Evolutionary conservation across 768 basidiomycete species (phyloP), one percentile per base, ranked within the genome.

Genomic region (Dendrothele bispora): DNA sequence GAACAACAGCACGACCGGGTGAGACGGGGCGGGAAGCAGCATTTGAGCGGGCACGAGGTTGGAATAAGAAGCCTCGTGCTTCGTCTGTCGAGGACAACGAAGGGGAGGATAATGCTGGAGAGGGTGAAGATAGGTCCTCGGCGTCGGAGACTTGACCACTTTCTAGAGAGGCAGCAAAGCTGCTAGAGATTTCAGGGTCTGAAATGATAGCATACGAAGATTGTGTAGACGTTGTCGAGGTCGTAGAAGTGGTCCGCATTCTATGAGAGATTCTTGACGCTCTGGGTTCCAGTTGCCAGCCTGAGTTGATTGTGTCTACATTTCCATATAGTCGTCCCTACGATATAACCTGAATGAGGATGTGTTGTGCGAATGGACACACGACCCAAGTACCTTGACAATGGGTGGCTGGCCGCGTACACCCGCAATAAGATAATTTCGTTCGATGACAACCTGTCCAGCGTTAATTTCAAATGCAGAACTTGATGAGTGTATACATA

Each of bases 151-250:
- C 75, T 22, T 82, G 83, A 12, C 73, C 83, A 54, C 85, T 86
- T 59, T 88, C 89, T 3, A 91, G 74, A 24, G 88, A 91, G 5
- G 86, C 88, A 1, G 87, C 86, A 54, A 91, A 90, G 61, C 85
- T 88, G 66, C 87, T 90, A 4, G 88, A 88, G 43, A 91, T 85
- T 54, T 91, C 89, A 2, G 82, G 82, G 55, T 91, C 89, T n/a
- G 89, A 90, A 7, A 91, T 74, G 47, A 89, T 75, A 4, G 89
- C 88, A 56, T 83, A 91, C 0, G 89, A 91, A 17, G 89, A 91
- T 24, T 81, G 86, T 0, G 86, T 86, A 7, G 88, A 90, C 5
- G 83, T 70, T 12, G 85, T 82, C 12, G 88, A 89, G 3, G 81
- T 83, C 0, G 88, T 91, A 12, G 88, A 89, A 2, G 80, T 82